Conservation (phyloP, 495 filamentous ascomycete genomes). For the Aspergillus sclerotiicarbonarius region DNA sequence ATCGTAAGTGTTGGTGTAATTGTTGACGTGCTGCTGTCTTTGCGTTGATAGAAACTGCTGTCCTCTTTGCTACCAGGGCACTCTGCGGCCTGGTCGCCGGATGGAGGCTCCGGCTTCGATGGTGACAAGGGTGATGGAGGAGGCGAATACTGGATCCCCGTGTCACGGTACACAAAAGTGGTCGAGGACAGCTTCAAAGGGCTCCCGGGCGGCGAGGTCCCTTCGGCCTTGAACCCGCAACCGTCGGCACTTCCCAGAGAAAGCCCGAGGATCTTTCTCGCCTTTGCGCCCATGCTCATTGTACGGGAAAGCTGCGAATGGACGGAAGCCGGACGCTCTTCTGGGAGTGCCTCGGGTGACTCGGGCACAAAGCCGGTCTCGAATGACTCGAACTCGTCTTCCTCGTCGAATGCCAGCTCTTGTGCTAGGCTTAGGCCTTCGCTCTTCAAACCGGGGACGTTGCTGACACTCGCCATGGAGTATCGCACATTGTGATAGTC, state of each 20-base stretch:
- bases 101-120: conserved; percentile 3
- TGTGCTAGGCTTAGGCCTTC: conserved; percentile 81
- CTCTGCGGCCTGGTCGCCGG: not conserved
- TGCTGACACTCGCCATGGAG: conserved; percentile 58
- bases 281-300: conserved; percentile 42
- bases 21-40: conserved; percentile 31
- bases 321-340: conserved; percentile 46
- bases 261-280: conserved; percentile 51
- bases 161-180: conserved; percentile 59
- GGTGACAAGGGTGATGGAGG: conserved; percentile 67
- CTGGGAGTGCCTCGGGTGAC: conserved; percentile 44
- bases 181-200: conserved; percentile 13
- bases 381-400: conserved; percentile 56
- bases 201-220: conserved; percentile 15
- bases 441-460: conserved; percentile 53
- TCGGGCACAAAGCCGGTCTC: conserved; percentile 31
- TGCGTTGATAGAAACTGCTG: conserved; percentile 17
- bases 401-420: conserved; percentile 82
- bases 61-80: not conserved
- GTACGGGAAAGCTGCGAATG: conserved; percentile 41
- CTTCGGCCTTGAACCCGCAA: conserved; percentile 22
- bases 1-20: conserved; percentile 30
- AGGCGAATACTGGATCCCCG: conserved; percentile 78
- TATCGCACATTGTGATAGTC: conserved; percentile 53
- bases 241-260: conserved; percentile 29